Conservation (phyloP, 2,329 filamentous ascomycete species). For the Tolypocladium endophyticum region DNA sequence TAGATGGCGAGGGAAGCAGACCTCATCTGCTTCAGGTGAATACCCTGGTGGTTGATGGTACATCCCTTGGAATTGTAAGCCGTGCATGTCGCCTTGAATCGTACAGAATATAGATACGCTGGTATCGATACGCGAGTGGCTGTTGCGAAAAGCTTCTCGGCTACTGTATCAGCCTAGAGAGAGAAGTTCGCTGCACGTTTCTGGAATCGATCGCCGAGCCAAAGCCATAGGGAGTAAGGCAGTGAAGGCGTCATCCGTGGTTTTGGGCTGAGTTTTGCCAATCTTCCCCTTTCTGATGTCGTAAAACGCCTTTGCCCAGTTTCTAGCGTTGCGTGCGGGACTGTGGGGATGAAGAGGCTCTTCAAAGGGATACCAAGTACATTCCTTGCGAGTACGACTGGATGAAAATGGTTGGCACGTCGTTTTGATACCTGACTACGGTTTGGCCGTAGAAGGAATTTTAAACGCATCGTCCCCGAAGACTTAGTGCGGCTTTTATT, state of each 20-base stretch:
- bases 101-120: constrained; percentile 50
- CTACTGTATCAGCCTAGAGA: neutral
- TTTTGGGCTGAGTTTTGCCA: constrained; percentile 1
- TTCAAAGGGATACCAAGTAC: too few relatives aligned
- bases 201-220: neutral
- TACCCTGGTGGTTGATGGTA: neutral
- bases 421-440: too few relatives aligned
- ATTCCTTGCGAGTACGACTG: too few relatives aligned
- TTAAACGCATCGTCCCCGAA: too few relatives aligned
- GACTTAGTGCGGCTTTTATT: too few relatives aligned
- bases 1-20: constrained; percentile 68
- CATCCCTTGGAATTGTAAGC: constrained; percentile 35
- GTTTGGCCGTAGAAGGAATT: too few relatives aligned
- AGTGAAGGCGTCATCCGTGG: neutral
- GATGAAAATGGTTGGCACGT: too few relatives aligned
- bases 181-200: neutral
- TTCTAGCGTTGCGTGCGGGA: constrained; percentile 26
- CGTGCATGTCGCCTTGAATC: constrained; percentile 69
- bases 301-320: constrained; percentile 30
- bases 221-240: neutral
- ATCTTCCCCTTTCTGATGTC: constrained; percentile 8
- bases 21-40: neutral
- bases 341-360: constrained; percentile 26
- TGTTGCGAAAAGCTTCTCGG: neutral
- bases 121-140: too few relatives aligned